Evolutionary conservation across 306 rosid species (phyloP).

Genomic region (Alnus glutinosa): DNA sequence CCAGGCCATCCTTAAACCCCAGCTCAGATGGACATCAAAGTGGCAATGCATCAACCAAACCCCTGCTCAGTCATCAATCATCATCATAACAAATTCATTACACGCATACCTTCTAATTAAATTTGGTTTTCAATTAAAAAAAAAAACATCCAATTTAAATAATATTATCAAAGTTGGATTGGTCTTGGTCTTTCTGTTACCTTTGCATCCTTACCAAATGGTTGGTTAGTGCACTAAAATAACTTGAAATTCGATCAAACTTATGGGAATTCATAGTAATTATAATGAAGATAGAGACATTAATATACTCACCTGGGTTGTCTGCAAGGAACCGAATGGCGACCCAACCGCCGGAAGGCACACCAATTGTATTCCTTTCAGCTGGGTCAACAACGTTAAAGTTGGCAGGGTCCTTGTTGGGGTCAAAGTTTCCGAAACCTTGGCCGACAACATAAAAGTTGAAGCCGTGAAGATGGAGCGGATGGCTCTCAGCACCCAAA

Average conservation of each 20-base stretch:
- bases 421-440: constrained; percentile 68
- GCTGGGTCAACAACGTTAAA: constrained; percentile 69
- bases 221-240: neutral
- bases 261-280: neutral
- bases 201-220: neutral
- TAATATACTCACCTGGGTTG: constrained; percentile 54
- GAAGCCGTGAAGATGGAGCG: constrained; percentile 77
- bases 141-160: neutral
- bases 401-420: constrained; percentile 43
- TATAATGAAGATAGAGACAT: too few relatives aligned
- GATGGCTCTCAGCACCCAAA: constrained; percentile 78
- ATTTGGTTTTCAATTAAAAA: neutral
- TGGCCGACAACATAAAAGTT: constrained; percentile 67
- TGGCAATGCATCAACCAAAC: constrained; percentile 85
- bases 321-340: constrained; percentile 73
- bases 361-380: constrained; percentile 66
- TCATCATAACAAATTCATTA: neutral
- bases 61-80: constrained; percentile 32
- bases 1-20: constrained; percentile 86
- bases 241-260: neutral
- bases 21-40: constrained; percentile 69
- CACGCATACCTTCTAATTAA: neutral
- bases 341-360: constrained; percentile 82
- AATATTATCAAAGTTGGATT: too few relatives aligned
- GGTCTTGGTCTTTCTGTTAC: neutral